A percentile compares a stretch with the other conserved stretches of the same genome.
These are phyloP conservation scores for Globisporangium carolinianum DNA, from an alignment of 352 stramenopile species.

Conservation along the genomic window DNA sequence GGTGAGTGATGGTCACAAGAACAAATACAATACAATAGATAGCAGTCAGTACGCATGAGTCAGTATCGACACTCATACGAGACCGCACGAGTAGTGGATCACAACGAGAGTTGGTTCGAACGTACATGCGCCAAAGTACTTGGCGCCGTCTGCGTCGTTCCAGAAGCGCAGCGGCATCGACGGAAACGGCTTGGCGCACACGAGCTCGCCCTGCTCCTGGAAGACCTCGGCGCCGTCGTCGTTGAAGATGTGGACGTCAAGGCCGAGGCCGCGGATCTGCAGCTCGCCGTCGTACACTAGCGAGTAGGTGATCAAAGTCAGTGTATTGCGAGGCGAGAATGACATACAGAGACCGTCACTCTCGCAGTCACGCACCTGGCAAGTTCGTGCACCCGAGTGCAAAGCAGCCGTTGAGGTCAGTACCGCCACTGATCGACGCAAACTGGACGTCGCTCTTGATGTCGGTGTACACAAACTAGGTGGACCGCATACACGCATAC, in stretches of 20 bases:
- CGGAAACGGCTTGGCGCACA: constrained; percentile 75
- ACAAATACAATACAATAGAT: background rate
- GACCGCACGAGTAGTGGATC: background rate
- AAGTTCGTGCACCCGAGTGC: constrained; percentile 67
- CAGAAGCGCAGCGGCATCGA: constrained; percentile 82
- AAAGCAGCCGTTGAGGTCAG: constrained; percentile 81
- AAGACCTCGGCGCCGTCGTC: constrained; percentile 46
- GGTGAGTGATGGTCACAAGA: background rate
- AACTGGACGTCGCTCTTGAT: constrained; percentile 79
- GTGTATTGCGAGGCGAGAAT: background rate
- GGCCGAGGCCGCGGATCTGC: constrained; percentile 67
- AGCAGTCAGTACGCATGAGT: background rate
- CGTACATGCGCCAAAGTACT: constrained; percentile 71
- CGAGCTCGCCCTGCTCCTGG: constrained; percentile 50
- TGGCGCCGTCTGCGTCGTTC: constrained; percentile 64
- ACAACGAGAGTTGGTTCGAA: constrained; percentile 6
- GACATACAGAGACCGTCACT: too few relatives aligned
- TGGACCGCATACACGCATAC: background rate
- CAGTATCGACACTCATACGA: background rate
- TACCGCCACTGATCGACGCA: constrained; percentile 77
- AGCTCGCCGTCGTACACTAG: constrained; percentile 71
- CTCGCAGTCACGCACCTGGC: constrained; percentile 25
- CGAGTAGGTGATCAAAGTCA: too few relatives aligned
- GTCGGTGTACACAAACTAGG: constrained; percentile 58
- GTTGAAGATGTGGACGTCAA: constrained; percentile 73